phyloP scores from a whole-genome alignment of 2,329 filamentous ascomycete genomes.

The Hortaea sp. region DNA sequence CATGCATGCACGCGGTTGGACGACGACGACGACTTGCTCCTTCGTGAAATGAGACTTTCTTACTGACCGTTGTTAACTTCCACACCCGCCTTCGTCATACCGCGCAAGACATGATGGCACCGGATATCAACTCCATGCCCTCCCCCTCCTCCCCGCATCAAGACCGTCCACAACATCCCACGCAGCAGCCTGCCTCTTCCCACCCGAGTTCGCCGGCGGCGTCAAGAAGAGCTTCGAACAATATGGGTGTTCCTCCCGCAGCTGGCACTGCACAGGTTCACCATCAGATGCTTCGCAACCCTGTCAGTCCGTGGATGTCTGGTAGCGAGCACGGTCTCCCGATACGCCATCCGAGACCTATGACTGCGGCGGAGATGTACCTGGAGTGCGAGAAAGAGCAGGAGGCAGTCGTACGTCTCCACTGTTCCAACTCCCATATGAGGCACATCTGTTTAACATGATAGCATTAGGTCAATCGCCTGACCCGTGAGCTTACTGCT shows the following conservation, averaged over 20 bases:
- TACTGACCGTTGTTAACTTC: too few species aligned
- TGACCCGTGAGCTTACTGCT: conserved; percentile 77
- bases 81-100: too few species aligned
- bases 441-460: not conserved
- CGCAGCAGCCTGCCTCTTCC: not conserved
- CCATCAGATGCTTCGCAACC: not conserved
- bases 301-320: not conserved
- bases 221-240: not conserved
- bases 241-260: not conserved
- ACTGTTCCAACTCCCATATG: not conserved
- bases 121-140: not conserved
- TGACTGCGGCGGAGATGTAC: conserved; percentile 84
- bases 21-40: too few species aligned
- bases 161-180: not conserved
- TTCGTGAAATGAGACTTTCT: too few species aligned
- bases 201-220: not conserved
- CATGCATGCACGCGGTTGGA: too few species aligned
- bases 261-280: not conserved
- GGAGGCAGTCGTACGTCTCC: conserved; percentile 68
- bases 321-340: conserved; percentile 7
- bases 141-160: not conserved
- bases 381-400: conserved; percentile 89
- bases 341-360: conserved; percentile 71
- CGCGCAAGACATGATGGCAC: too few species aligned
- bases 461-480: conserved; percentile 65